Conservation (phyloP, 495 filamentous ascomycete genomes). For the Antarctomyces pellizariae region DNA sequence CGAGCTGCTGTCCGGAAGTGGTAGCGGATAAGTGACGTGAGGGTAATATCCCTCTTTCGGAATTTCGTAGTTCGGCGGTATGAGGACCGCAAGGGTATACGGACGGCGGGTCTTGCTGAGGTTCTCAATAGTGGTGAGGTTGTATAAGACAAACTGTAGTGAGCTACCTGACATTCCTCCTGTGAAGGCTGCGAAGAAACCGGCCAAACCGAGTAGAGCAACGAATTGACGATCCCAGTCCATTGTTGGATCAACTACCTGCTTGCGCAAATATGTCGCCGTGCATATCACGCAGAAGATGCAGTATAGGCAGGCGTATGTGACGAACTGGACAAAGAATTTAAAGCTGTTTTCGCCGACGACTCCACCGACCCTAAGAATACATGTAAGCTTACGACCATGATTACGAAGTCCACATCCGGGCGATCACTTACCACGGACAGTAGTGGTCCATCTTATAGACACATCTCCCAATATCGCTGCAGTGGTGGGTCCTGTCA, state of each 20-base stretch:
- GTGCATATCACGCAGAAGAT: conserved; percentile 33
- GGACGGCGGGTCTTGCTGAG: conserved; percentile 17
- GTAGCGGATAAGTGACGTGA: conserved; percentile 1
- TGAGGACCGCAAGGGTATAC: neutral
- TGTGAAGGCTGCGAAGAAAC: conserved; percentile 54
- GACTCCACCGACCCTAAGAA: conserved; percentile 55
- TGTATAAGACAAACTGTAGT: conserved; percentile 38
- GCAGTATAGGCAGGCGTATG: conserved; percentile 47
- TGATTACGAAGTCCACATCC: neutral
- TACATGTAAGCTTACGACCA: conserved; percentile 2
- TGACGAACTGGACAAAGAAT: conserved; percentile 70
- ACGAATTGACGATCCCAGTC: conserved; percentile 20
- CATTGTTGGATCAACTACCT: conserved; percentile 9
- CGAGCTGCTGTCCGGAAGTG: neutral
- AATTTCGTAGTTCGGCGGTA: neutral
- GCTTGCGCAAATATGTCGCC: conserved; percentile 24
- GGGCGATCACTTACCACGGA: conserved; percentile 38
- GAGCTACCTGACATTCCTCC: conserved; percentile 49
- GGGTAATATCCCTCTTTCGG: conserved; percentile 1
- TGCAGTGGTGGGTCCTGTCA: conserved; percentile 68
- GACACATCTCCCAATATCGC: conserved; percentile 57
- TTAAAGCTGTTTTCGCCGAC: conserved; percentile 67
- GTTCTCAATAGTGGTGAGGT: conserved; percentile 67
- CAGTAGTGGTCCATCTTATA: conserved; percentile 87
- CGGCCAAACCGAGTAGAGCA: conserved; percentile 18